Evolutionary conservation across 2,329 filamentous ascomycete genomes (phyloP).

Genomic region (Alternaria sp.): DNA sequence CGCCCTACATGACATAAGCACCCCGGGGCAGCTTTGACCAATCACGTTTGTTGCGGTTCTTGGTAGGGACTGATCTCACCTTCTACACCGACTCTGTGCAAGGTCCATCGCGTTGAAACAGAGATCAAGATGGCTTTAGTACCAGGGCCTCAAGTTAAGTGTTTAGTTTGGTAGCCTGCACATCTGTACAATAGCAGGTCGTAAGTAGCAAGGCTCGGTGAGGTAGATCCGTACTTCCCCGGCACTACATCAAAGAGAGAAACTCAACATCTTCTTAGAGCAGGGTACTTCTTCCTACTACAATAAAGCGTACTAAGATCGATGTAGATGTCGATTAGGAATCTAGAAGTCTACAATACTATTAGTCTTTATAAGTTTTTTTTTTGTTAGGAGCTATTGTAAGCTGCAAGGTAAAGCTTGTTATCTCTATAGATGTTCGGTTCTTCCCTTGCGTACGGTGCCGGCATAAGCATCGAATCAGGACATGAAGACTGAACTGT

Average conservation of each 20-base stretch:
- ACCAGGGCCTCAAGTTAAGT: not conserved
- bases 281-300: too few relatives aligned
- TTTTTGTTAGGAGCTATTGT: too few relatives aligned
- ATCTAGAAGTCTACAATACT: too few relatives aligned
- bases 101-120: not conserved
- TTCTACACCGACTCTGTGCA: not conserved
- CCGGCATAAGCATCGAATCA: not conserved
- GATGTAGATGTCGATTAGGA: too few relatives aligned
- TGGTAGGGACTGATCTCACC: conserved; percentile 4
- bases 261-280: too few relatives aligned
- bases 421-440: too few relatives aligned
- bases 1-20: conserved; percentile 20
- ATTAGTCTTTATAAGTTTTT: too few relatives aligned
- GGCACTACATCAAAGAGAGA: too few relatives aligned
- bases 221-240: conserved; percentile 1
- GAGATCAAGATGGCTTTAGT: not conserved
- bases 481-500: not conserved
- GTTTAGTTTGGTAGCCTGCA: not conserved
- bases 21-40: conserved; percentile 9
- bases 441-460: too few relatives aligned
- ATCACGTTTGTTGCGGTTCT: conserved; percentile 13
- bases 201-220: not conserved
- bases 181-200: not conserved
- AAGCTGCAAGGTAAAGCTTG: too few relatives aligned
- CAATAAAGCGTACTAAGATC: too few relatives aligned